Conservation (phyloP, 2,329 filamentous ascomycete species). For the Ophiostoma ulmi region DNA sequence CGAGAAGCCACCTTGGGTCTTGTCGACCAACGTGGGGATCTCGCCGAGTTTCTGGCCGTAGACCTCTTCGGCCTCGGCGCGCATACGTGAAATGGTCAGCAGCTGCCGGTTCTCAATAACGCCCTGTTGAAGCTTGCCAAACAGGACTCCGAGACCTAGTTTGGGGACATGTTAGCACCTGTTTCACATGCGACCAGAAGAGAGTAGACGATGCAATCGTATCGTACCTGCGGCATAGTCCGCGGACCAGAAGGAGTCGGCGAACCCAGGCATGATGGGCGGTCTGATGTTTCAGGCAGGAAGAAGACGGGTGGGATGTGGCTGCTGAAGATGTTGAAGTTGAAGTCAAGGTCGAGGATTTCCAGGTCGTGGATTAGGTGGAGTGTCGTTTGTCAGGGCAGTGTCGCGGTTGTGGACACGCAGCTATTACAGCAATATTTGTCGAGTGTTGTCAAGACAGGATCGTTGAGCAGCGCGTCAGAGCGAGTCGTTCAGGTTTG, state of each 20-base stretch:
- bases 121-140: slow-evolving; percentile 94
- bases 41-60: slow-evolving; percentile 78
- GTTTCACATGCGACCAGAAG: not conserved
- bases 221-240: slow-evolving; percentile 84
- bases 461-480: not conserved
- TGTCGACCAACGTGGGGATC: slow-evolving; percentile 77
- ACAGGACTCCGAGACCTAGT: slow-evolving; percentile 80
- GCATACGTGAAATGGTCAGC: slow-evolving; percentile 83
- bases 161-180: slow-evolving; percentile 10
- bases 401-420: not conserved
- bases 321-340: not conserved
- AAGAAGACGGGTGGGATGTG: not conserved
- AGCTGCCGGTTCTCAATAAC: slow-evolving; percentile 93
- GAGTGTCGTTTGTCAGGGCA: not conserved
- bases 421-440: not conserved
- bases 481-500: not conserved
- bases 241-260: slow-evolving; percentile 94
- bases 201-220: slow-evolving; percentile 32
- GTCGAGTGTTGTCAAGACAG: not conserved
- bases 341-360: not conserved
- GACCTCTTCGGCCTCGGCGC: slow-evolving; percentile 88
- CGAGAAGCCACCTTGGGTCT: slow-evolving; percentile 74
- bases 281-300: not conserved
- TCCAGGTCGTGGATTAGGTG: not conserved
- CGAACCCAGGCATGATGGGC: slow-evolving; percentile 73